Conservation (phyloP, 352 stramenopile species). For the Pythium periplocum region DNA sequence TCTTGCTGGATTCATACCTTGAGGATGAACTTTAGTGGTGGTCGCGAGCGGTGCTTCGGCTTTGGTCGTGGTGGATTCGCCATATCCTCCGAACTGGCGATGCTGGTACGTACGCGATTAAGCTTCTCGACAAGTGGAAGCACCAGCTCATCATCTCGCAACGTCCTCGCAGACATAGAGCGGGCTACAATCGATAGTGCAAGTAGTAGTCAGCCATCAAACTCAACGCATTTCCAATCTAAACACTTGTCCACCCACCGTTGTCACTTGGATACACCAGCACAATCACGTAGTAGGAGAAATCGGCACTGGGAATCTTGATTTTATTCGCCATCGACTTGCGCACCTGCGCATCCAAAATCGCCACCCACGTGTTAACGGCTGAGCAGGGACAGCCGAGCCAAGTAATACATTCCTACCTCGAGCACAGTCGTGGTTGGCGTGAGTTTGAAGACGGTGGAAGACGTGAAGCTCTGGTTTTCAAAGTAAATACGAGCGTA, state of each 20-base stretch:
- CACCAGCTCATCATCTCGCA: conserved; percentile 78
- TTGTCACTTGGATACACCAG: conserved; percentile 70
- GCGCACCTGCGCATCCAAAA: conserved; percentile 23
- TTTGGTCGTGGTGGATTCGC: conserved; percentile 42
- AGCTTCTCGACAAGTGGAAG: conserved; percentile 64
- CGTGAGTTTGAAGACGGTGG: conserved; percentile 73
- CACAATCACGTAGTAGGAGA: conserved; percentile 74
- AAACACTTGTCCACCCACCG: conserved; percentile 7
- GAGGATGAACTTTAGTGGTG: conserved; percentile 77
- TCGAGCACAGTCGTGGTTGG: conserved; percentile 65
- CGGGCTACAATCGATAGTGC: conserved; percentile 12
- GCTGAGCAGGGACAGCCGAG: background rate
- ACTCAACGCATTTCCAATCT: background rate
- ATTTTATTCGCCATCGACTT: conserved; percentile 82
- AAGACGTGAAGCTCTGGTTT: conserved; percentile 77
- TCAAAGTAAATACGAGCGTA: conserved; percentile 86
- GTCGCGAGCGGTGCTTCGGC: conserved; percentile 50
- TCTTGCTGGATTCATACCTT: conserved; percentile 30
- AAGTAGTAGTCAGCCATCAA: too few relatives aligned
- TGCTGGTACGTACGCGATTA: conserved; percentile 41
- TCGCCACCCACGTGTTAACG: too few relatives aligned
- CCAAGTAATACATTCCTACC: conserved; percentile 17
- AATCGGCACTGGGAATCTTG: conserved; percentile 57
- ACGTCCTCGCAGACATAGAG: conserved; percentile 58
- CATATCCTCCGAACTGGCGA: conserved; percentile 42